These are phyloP conservation scores for Thecaphora frezii DNA, from an alignment of 1,284 basidiomycete genomes.

Conservation along the genomic window DNA sequence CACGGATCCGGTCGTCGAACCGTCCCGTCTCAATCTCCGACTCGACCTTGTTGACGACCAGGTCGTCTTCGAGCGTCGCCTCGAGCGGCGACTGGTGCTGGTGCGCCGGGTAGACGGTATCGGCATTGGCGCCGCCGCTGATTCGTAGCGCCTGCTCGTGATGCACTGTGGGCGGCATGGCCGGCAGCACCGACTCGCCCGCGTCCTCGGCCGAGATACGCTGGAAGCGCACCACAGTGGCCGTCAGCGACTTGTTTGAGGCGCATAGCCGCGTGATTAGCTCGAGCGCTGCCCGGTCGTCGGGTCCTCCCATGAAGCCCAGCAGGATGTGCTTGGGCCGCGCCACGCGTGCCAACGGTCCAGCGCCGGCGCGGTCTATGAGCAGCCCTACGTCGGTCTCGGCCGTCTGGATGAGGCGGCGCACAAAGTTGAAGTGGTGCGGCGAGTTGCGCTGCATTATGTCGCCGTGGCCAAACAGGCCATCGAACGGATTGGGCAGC, in stretches of 20 bases:
- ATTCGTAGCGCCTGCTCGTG: conserved; percentile 29
- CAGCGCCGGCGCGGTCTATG: conserved; percentile 66
- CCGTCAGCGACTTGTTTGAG: conserved; percentile 32
- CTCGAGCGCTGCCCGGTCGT: conserved; percentile 77
- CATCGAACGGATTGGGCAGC: conserved; percentile 42
- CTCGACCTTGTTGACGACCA: conserved; percentile 34
- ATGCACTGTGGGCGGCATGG: conserved; percentile 44
- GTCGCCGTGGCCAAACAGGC: conserved; percentile 31
- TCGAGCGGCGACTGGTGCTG: conserved; percentile 35
- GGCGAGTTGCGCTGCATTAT: conserved; percentile 51
- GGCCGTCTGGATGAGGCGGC: conserved; percentile 71
- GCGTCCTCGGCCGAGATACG: conserved; percentile 34
- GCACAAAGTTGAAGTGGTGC: conserved; percentile 68
- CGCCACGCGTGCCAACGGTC: conserved; percentile 29
- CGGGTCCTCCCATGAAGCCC: conserved; percentile 88
- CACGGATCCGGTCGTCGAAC: conserved; percentile 13
- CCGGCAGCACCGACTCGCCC: conserved; percentile 24
- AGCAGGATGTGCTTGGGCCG: conserved; percentile 72
- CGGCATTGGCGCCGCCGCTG: conserved; percentile 21
- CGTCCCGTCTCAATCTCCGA: conserved; percentile 22
- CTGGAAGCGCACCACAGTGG: conserved; percentile 35
- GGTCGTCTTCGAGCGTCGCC: conserved; percentile 44
- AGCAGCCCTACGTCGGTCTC: conserved; percentile 70
- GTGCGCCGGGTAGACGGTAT: conserved; percentile 46
- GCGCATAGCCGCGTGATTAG: conserved; percentile 32